Percentiles rank a stretch among this genome's conserved stretches.
Conservation (phyloP, 2,329 filamentous ascomycete genomes). For the Sclerotinia trifoliorum region DNA sequence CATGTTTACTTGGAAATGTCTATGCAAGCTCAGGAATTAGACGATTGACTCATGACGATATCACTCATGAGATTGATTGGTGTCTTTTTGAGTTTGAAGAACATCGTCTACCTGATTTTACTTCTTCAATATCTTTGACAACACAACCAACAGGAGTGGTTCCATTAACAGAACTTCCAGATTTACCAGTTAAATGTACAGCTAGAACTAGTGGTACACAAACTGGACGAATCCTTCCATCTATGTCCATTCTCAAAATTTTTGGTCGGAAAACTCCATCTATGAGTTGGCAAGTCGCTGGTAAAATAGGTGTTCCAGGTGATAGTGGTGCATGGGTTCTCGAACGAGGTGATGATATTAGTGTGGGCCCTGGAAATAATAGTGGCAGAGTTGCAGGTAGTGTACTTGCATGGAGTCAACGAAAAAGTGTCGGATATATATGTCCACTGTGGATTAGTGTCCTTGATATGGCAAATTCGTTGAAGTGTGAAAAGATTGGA, state of each 20-base stretch:
- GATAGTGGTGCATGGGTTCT: constrained; percentile 94
- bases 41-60: constrained; percentile 65
- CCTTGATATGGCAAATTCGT: constrained; percentile 76
- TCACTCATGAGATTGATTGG: constrained; percentile 94
- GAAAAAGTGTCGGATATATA: constrained; percentile 82
- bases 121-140: constrained; percentile 59
- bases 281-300: constrained; percentile 62
- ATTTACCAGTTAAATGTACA: constrained; percentile 80
- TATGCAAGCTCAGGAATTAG: constrained; percentile 89
- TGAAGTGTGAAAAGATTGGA: constrained; percentile 68
- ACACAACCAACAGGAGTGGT: constrained; percentile 57
- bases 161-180: constrained; percentile 62
- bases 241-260: constrained; percentile 82
- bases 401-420: constrained; percentile 81
- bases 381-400: constrained; percentile 84
- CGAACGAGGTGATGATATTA: constrained; percentile 86
- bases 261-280: constrained; percentile 80
- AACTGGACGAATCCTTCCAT: constrained; percentile 71
- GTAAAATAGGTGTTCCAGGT: constrained; percentile 68
- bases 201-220: constrained; percentile 84
- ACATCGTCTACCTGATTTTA: constrained; percentile 68
- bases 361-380: constrained; percentile 71
- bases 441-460: constrained; percentile 92
- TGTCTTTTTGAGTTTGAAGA: constrained; percentile 79
- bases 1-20: constrained; percentile 76